These are phyloP conservation scores for Termitomyces sp. DNA, from an alignment of 768 basidiomycete genomes.

Conservation along the genomic window DNA sequence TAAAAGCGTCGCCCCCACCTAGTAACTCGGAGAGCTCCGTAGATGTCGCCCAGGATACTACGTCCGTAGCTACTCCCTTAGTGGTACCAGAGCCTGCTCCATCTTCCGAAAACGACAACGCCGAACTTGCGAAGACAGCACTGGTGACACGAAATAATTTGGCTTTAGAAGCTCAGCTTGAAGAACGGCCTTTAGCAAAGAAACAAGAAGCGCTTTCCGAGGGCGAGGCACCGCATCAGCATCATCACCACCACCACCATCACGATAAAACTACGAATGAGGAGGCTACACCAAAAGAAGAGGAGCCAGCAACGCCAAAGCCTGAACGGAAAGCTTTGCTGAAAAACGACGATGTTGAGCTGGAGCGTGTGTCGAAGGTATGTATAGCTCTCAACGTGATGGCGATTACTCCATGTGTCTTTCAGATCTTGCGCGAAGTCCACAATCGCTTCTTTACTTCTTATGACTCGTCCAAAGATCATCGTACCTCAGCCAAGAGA, in stretches of 20 bases:
- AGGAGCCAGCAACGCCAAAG: slow-evolving; percentile 23
- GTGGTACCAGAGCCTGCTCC: slow-evolving; percentile 19
- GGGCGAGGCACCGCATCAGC: slow-evolving; percentile 30
- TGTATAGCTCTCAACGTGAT: slow-evolving; percentile 18
- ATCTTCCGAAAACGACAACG: slow-evolving; percentile 42
- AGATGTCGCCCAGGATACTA: slow-evolving; percentile 1
- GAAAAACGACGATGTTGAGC: slow-evolving; percentile 85
- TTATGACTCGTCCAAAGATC: slow-evolving; percentile 48
- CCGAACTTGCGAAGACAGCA: slow-evolving; percentile 47
- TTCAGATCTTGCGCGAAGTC: slow-evolving; percentile 77
- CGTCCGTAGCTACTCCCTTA: slow-evolving; percentile 15
- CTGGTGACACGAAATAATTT: slow-evolving; percentile 70
- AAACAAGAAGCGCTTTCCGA: slow-evolving; percentile 78
- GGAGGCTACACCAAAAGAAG: slow-evolving; percentile 20
- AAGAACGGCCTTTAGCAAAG: slow-evolving; percentile 84
- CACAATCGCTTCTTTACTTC: slow-evolving; percentile 74
- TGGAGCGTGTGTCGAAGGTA: slow-evolving; percentile 76
- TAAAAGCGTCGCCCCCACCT: slow-evolving; percentile 1
- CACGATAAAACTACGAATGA: slow-evolving; percentile 17
- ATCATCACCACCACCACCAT: slow-evolving; percentile 21
- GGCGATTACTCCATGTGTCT: neutral
- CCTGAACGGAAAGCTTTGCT: slow-evolving; percentile 71
- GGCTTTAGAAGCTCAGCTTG: slow-evolving; percentile 80
- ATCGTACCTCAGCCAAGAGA: slow-evolving; percentile 27
- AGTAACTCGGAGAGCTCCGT: neutral